These are phyloP conservation scores for Coleophoma eucalyptorum DNA, from an alignment of 2,329 filamentous ascomycete species.

Conservation along the genomic window DNA sequence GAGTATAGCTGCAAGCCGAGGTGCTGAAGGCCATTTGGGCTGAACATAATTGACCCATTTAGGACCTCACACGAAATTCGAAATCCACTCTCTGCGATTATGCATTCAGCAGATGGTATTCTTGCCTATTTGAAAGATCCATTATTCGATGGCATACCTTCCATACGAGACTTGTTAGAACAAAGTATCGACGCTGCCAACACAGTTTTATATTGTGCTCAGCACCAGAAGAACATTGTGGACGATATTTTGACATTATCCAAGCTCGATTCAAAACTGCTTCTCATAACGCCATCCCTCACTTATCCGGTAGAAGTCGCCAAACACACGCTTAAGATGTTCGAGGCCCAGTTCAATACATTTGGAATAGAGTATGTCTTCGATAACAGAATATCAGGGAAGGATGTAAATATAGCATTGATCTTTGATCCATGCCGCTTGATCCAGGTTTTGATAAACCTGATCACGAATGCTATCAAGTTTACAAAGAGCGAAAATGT, in stretches of 20 bases:
- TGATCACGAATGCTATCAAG: neutral
- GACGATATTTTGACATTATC: slow-evolving; percentile 68
- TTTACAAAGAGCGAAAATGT: neutral
- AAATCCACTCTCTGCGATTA: neutral
- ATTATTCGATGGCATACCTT: neutral
- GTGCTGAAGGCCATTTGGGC: no score
- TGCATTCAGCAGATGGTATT: neutral
- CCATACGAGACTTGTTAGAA: neutral
- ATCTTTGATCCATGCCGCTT: neutral
- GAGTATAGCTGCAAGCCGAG: neutral
- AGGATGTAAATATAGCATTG: neutral
- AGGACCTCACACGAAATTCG: neutral
- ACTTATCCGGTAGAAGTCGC: neutral
- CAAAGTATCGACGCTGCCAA: neutral
- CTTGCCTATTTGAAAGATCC: neutral
- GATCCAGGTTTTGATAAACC: neutral
- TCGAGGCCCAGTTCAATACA: neutral
- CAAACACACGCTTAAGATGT: neutral
- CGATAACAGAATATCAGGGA: neutral
- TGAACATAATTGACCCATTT: neutral
- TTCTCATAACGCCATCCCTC: slow-evolving; percentile 46
- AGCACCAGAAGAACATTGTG: slow-evolving; percentile 73
- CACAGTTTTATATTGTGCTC: slow-evolving; percentile 46
- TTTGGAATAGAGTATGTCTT: neutral
- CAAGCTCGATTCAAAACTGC: slow-evolving; percentile 69